Evolutionary conservation across 441 rosid species (phyloP), one percentile per base, ranked within the genome.

Genomic region (Adansonia madagascariensis): DNA sequence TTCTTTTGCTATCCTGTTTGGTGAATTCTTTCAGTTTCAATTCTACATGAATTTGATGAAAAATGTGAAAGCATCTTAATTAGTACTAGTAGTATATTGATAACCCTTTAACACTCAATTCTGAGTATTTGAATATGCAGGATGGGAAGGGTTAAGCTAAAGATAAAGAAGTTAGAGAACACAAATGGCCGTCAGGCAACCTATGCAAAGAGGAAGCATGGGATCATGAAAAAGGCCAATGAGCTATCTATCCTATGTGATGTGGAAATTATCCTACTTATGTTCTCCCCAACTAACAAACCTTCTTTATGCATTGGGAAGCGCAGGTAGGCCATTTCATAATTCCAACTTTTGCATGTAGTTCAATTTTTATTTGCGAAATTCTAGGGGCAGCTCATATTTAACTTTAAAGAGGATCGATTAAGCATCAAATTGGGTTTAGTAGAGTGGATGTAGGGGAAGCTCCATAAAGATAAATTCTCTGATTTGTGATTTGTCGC

Each of bases 71-170:
- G 57, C 5, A 67, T 53, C 18, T 50, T 61, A 64, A 55, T 61
- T 35, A 57, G 55, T 39, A 20, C 44, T 41, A 5, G 44, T 41
- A 17, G 17, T 31, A 7, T 50, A 6, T 76, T 59, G 60, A 31
- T 73, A 60, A 43, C 61, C 53, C 22, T 55, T 31, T 7, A 60
- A 14, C 4, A 11, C n/a, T 59, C 64, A 44, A 68, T 44, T 64
- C 8, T 20, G 71, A 63, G 82, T 47, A 60, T 70, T 63, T 65
- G 71, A 20, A 62, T 71, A 61, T 75, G 86, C 85, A 94, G 97
- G 86, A 93, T 93, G 95, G 98, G 95, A 69, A 88, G 98, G 88
- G 98, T 92, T 79, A 92, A 92, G 89, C 86, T 92, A 63, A 88
- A 89, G 89, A 93, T 93, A 82, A 87, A 89, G 89, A 89, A 82